A percentile compares a stretch with the other conserved stretches of the same genome.
These are phyloP conservation scores for Macrocystidia cucumis DNA, from an alignment of 1,284 basidiomycete genomes.

Conservation along the genomic window DNA sequence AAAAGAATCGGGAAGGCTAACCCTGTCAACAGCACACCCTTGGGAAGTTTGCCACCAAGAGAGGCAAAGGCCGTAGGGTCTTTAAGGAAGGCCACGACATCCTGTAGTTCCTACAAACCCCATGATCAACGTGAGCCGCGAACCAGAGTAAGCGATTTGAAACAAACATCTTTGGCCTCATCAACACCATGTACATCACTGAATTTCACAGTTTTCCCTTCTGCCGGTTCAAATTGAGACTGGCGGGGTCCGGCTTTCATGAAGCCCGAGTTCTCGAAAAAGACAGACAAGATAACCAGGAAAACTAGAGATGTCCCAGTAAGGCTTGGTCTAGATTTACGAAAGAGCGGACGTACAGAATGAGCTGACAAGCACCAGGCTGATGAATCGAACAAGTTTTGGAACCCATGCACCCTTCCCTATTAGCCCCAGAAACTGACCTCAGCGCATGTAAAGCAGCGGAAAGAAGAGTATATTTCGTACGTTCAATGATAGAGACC, in stretches of 20 bases:
- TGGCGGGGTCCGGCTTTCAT: conserved; percentile 80
- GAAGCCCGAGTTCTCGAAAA: conserved; percentile 88
- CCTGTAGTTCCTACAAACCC: conserved; percentile 71
- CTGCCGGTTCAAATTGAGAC: conserved; percentile 68
- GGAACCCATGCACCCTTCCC: conserved; percentile 63
- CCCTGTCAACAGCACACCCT: conserved; percentile 88
- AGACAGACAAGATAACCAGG: conserved; percentile 77
- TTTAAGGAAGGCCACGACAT: conserved; percentile 89
- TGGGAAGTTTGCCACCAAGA: conserved; percentile 87
- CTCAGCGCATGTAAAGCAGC: background rate
- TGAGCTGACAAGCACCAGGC: conserved; percentile 36
- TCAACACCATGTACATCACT: conserved; percentile 93
- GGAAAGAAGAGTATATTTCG: conserved; percentile 22
- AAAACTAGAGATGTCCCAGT: conserved; percentile 39
- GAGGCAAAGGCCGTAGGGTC: conserved; percentile 85
- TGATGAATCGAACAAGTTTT: conserved; percentile 54
- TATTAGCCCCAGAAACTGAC: conserved; percentile 20
- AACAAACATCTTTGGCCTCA: conserved; percentile 79
- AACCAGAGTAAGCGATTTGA: background rate
- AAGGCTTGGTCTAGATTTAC: conserved; percentile 4
- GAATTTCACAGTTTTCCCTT: conserved; percentile 81
- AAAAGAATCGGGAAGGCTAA: conserved; percentile 13
- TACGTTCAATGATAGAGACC: conserved; percentile 76
- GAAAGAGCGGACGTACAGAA: conserved; percentile 36
- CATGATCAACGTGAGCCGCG: background rate